Evolutionary conservation across 2,329 filamentous ascomycete species (phyloP).

Genomic region (Fusarium domesticum): DNA sequence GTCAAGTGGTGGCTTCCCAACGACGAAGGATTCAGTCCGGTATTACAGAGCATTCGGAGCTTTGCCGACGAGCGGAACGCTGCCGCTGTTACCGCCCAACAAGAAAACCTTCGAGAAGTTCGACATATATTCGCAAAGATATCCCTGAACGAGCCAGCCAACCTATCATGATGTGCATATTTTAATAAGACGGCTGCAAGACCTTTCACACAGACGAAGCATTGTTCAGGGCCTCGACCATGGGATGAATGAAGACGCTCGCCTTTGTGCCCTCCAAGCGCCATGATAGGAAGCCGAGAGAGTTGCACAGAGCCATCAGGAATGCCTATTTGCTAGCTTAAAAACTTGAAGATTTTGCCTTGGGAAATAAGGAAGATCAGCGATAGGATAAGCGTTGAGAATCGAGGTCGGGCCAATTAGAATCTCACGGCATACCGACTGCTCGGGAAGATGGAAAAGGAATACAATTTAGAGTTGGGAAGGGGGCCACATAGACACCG

Average conservation of each 20-base stretch:
- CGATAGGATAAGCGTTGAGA: background rate
- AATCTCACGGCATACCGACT: background rate
- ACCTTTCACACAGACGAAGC: background rate
- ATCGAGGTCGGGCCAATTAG: too few relatives aligned
- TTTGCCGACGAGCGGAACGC: slow-evolving; percentile 77
- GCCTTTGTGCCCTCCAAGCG: too few relatives aligned
- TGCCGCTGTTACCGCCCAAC: slow-evolving; percentile 53
- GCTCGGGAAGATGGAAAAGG: background rate
- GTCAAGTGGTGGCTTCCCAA: slow-evolving; percentile 88
- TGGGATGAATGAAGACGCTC: too few relatives aligned
- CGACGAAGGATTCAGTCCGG: slow-evolving; percentile 68
- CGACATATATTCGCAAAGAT: slow-evolving; percentile 69
- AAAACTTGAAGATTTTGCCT: too few relatives aligned
- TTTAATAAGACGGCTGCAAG: background rate
- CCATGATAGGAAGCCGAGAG: too few relatives aligned
- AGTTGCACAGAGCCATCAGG: too few relatives aligned
- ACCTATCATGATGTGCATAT: slow-evolving; percentile 9
- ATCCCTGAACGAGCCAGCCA: slow-evolving; percentile 29
- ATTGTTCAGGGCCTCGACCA: background rate
- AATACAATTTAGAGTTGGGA: background rate
- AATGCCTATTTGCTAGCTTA: too few relatives aligned
- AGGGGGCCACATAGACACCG: background rate
- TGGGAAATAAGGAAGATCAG: too few relatives aligned
- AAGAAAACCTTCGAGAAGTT: slow-evolving; percentile 70
- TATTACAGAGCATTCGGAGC: slow-evolving; percentile 72